phyloP scores from a whole-genome alignment of 2,329 filamentous ascomycete species.

The Graphilbum sp. region DNA sequence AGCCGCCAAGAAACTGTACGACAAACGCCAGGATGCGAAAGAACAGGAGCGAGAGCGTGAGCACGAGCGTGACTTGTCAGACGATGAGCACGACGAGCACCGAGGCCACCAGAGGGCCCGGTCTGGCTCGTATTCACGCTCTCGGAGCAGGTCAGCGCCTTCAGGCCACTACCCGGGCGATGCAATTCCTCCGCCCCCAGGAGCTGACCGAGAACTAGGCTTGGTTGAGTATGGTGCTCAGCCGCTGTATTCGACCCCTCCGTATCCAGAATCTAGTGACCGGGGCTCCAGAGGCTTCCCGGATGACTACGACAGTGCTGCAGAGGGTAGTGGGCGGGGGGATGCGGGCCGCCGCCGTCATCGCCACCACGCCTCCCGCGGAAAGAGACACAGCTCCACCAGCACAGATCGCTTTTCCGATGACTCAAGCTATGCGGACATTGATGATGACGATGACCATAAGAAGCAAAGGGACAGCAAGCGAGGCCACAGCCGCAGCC shows the following conservation, averaged over 20 bases:
- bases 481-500: constrained; percentile 27
- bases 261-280: constrained; percentile 16
- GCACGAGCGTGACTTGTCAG: constrained; percentile 12
- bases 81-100: constrained; percentile 20
- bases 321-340: constrained; percentile 18
- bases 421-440: constrained; percentile 6
- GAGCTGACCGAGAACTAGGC: constrained; percentile 48
- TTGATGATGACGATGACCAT: constrained; percentile 4
- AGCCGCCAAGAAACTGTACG: constrained; percentile 43
- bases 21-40: constrained; percentile 44
- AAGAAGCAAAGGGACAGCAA: constrained; percentile 16
- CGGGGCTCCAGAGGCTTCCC: constrained; percentile 3
- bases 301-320: constrained; percentile 30
- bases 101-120: constrained; percentile 13
- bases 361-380: background rate
- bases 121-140: constrained; percentile 11
- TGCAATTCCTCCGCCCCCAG: constrained; percentile 10
- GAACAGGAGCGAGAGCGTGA: constrained; percentile 23
- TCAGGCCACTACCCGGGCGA: constrained; percentile 17
- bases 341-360: constrained; percentile 9
- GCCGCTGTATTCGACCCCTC: constrained; percentile 29
- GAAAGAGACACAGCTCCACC: constrained; percentile 2
- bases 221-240: constrained; percentile 50
- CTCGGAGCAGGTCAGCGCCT: constrained; percentile 14
- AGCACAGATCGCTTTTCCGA: constrained; percentile 5